Percentiles rank a stretch among this genome's conserved stretches.
Conservation (phyloP, 345 rosid species). For the Sisymbrium altissimum region DNA sequence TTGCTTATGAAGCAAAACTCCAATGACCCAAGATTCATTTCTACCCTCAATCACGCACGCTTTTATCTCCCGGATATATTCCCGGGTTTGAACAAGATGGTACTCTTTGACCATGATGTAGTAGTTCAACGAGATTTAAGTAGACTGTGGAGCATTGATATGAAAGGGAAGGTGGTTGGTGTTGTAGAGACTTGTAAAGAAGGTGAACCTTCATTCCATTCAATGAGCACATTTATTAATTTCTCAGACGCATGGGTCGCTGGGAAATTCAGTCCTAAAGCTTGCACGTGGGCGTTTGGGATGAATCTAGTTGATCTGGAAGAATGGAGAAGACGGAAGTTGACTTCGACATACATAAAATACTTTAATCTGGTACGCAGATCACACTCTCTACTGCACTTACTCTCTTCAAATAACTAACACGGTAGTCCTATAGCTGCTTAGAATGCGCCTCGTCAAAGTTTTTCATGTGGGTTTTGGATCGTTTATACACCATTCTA, state of each 20-base stretch:
- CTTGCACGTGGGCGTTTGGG: constrained; percentile 96
- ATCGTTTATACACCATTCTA: background rate
- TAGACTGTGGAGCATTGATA: constrained; percentile 61
- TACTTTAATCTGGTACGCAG: constrained; percentile 67
- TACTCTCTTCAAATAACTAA: background rate
- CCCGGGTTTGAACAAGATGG: constrained; percentile 67
- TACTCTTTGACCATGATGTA: constrained; percentile 89
- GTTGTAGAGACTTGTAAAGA: constrained; percentile 86
- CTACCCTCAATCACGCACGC: constrained; percentile 78
- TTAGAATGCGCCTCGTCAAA: background rate
- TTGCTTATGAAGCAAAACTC: constrained; percentile 54
- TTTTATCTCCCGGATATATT: constrained; percentile 81
- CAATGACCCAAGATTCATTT: constrained; percentile 60
- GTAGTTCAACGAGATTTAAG: constrained; percentile 81
- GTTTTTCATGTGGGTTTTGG: background rate
- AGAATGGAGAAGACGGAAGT: constrained; percentile 71
- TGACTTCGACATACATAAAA: constrained; percentile 51
- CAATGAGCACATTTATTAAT: constrained; percentile 57
- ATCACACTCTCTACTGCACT: background rate
- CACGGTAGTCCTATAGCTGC: background rate
- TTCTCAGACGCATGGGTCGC: constrained; percentile 67
- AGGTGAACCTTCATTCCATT: constrained; percentile 53
- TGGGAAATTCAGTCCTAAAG: constrained; percentile 51
- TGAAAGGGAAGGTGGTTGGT: constrained; percentile 82
- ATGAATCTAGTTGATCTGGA: constrained; percentile 82